Evolutionary conservation across 164 flowering plant genomes (phyloP).

Genomic region (Vitis rotundifolia): DNA sequence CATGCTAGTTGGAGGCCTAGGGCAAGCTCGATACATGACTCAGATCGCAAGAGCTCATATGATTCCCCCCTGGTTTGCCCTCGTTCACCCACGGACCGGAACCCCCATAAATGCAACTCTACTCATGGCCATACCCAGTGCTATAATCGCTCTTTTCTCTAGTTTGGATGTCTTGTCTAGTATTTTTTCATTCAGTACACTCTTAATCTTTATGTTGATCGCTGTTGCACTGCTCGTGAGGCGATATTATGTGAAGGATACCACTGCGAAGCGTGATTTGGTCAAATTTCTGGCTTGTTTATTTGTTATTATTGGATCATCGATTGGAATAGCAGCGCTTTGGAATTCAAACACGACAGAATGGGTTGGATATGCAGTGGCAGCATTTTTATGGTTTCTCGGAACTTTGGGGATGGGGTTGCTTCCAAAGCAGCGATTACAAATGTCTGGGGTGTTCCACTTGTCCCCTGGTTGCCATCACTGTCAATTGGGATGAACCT

Average conservation of each 20-base stretch:
- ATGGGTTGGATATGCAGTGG: constrained; percentile 44
- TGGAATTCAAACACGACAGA: constrained; percentile 32
- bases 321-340: constrained; percentile 32
- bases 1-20: constrained; percentile 43
- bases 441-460: constrained; percentile 63
- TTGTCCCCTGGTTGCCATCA: constrained; percentile 69
- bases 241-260: constrained; percentile 46
- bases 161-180: constrained; percentile 44
- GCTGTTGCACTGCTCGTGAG: constrained; percentile 57
- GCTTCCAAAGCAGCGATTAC: constrained; percentile 49
- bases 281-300: constrained; percentile 42
- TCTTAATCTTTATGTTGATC: constrained; percentile 58
- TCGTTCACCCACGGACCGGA: constrained; percentile 39
- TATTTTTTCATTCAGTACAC: constrained; percentile 59
- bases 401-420: constrained; percentile 38
- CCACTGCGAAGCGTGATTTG: constrained; percentile 29
- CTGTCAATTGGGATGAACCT: constrained; percentile 48
- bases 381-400: constrained; percentile 43
- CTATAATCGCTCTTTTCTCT: constrained; percentile 55
- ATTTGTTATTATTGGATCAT: constrained; percentile 36
- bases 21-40: constrained; percentile 67
- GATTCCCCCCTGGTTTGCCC: constrained; percentile 54
- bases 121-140: constrained; percentile 41
- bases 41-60: constrained; percentile 68
- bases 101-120: constrained; percentile 67